A percentile compares a stretch with the other conserved stretches of the same genome.
Evolutionary conservation across 768 basidiomycete species (phyloP).

Genomic region (Russula griseocarnosa): DNA sequence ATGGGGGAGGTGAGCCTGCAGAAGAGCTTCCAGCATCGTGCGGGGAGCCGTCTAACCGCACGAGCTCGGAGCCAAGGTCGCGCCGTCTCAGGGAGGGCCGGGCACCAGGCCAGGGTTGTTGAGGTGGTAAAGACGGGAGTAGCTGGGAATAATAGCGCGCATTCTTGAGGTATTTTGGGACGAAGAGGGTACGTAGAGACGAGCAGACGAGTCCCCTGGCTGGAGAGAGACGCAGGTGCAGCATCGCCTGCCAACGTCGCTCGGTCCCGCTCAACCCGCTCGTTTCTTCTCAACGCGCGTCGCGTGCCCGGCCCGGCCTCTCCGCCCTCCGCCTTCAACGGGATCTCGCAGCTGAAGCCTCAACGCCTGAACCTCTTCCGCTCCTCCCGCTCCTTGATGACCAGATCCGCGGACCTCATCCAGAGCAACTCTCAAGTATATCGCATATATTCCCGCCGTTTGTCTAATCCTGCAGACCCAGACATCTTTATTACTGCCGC

Average conservation of each 20-base stretch:
- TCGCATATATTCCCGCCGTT: constrained; percentile 10
- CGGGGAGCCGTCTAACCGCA: constrained; percentile 20
- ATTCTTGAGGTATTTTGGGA: neutral
- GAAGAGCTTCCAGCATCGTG: constrained; percentile 28
- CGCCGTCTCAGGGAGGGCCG: neutral
- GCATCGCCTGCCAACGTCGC: constrained; percentile 2
- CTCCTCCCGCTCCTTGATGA: neutral
- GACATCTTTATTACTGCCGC: constrained; percentile 16
- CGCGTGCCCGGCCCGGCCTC: neutral
- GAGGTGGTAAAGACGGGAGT: neutral
- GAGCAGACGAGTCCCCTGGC: neutral
- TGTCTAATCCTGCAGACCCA: constrained; percentile 14
- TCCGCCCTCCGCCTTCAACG: neutral
- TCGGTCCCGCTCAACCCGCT: too few species aligned
- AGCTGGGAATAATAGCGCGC: constrained; percentile 11
- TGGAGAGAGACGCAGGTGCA: neutral
- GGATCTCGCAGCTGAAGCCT: too few species aligned
- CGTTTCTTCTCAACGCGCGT: neutral
- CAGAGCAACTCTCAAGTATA: constrained; percentile 19
- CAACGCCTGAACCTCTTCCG: too few species aligned
- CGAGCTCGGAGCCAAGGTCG: neutral
- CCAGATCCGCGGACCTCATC: constrained; percentile 8
- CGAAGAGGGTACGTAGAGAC: constrained; percentile 1
- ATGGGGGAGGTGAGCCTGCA: constrained; percentile 37
- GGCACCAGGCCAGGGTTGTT: neutral